Conservation (phyloP, 1,139 yeast genomes). For the Hemisphaericaspora subhashii region DNA sequence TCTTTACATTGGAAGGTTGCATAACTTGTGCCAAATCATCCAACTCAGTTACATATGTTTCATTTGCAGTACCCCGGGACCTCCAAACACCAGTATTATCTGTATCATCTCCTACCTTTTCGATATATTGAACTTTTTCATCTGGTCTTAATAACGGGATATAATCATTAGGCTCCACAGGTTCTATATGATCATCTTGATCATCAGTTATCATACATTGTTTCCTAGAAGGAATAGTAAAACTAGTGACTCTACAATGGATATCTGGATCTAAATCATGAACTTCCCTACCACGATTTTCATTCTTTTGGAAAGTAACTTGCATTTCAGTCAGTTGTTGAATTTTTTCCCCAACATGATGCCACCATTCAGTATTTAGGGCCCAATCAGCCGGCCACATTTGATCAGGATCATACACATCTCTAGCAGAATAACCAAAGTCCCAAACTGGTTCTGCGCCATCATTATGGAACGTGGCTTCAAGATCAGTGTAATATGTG, state of each 20-base stretch:
- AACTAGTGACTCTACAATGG: slow-evolving; percentile 26
- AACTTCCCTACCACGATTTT: slow-evolving; percentile 14
- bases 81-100: not conserved
- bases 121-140: slow-evolving; percentile 18
- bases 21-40: not conserved
- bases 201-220: slow-evolving; percentile 27
- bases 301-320: slow-evolving; percentile 16
- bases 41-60: not conserved
- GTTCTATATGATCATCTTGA: slow-evolving; percentile 25
- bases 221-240: slow-evolving; percentile 22
- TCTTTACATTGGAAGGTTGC: not conserved
- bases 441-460: slow-evolving; percentile 33
- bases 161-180: slow-evolving; percentile 16
- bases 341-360: slow-evolving; percentile 17
- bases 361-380: slow-evolving; percentile 32
- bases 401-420: slow-evolving; percentile 26
- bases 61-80: not conserved
- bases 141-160: slow-evolving; percentile 20
- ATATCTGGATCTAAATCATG: slow-evolving; percentile 15
- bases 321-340: slow-evolving; percentile 17
- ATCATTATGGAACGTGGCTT: slow-evolving; percentile 27
- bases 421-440: slow-evolving; percentile 31
- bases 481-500: slow-evolving; percentile 30
- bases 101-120: slow-evolving; percentile 4
- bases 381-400: slow-evolving; percentile 27